Conservation (phyloP, 306 rosid genomes). For the Gleditsia sinensis region DNA sequence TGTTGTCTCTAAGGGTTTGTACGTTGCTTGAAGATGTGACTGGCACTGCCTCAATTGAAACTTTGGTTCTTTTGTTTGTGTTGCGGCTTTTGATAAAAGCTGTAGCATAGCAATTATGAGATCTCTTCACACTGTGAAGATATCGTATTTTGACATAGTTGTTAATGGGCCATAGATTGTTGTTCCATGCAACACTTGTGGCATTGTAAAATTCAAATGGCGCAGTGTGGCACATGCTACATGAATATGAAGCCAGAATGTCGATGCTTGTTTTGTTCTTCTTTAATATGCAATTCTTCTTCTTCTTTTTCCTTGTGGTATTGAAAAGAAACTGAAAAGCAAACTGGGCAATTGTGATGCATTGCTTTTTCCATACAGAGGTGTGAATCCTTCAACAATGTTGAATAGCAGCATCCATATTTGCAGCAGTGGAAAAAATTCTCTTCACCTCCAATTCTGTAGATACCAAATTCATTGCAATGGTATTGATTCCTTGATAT, state of each 20-base stretch:
- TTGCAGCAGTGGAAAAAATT: slow-evolving; percentile 72
- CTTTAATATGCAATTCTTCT: not conserved
- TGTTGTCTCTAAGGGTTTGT: not conserved
- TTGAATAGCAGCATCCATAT: too few species aligned
- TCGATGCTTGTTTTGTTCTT: not conserved
- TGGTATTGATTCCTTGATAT: slow-evolving; percentile 72
- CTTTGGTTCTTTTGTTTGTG: not conserved
- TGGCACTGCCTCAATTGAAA: not conserved
- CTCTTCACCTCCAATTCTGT: slow-evolving; percentile 69
- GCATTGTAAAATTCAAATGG: not conserved
- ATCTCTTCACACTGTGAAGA: too few species aligned
- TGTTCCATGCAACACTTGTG: not conserved
- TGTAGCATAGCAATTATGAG: too few species aligned
- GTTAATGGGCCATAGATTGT: not conserved
- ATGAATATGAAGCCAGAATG: not conserved
- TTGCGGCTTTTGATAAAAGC: not conserved
- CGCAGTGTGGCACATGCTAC: not conserved
- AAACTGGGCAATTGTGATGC: too few species aligned
- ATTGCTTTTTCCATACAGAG: too few species aligned
- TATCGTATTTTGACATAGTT: too few species aligned
- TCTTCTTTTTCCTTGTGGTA: too few species aligned
- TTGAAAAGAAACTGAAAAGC: too few species aligned
- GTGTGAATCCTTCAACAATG: too few species aligned
- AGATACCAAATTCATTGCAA: slow-evolving; percentile 76
- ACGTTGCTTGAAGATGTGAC: not conserved